Base-by-base conservation (phyloP, 306 rosid species). In the apple (Malus domestica) region DNA sequence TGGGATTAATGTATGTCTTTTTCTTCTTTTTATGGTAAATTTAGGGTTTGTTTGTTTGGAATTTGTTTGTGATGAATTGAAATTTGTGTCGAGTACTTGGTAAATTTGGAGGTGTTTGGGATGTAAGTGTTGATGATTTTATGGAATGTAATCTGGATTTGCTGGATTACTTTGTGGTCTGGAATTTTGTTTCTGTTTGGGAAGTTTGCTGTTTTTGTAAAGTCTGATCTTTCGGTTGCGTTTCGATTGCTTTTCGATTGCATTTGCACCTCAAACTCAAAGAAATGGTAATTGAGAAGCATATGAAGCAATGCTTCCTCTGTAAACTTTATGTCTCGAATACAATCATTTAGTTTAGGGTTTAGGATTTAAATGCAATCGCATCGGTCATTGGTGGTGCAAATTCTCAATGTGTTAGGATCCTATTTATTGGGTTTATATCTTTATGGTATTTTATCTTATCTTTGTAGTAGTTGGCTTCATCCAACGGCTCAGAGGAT, bases 11-110 rank as follows among this genome's bases (percentile, higher is more conserved):
- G 49, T 78, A 25, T 44, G 4, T 19, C 45, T n/a, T 42, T 65
- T 66, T 51, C 3, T 15, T 60, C 32, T 60, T 45, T 20, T 49
- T 59, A 32, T 73, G 77, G 40, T 16, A 8, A 73, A 23, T 42
- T 44, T 73, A 40, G 77, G 77, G 55, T 70, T 51, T 73, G 55
- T 70, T 65, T 73, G 13, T 46, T 51, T 78, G 85, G 80, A 58
- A 72, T 85, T 67, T 67, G 83, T 67, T 59, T 78, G 76, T 80
- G 74, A 12, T 59, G 74, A 71, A 70, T 68, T 58, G 82, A 76
- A 40, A 73, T 78, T 6, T 81, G 76, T 74, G 35, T 71, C 40
- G 51, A 78, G 80, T 69, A 73, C 71, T 40, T 77, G 79, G 77
- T 88, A 66, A 20, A 58, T 69, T 58, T 68, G 35, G 60, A 72